phyloP scores from a whole-genome alignment of 2,329 filamentous ascomycete species.

The Chaetomiaceae sp. region DNA sequence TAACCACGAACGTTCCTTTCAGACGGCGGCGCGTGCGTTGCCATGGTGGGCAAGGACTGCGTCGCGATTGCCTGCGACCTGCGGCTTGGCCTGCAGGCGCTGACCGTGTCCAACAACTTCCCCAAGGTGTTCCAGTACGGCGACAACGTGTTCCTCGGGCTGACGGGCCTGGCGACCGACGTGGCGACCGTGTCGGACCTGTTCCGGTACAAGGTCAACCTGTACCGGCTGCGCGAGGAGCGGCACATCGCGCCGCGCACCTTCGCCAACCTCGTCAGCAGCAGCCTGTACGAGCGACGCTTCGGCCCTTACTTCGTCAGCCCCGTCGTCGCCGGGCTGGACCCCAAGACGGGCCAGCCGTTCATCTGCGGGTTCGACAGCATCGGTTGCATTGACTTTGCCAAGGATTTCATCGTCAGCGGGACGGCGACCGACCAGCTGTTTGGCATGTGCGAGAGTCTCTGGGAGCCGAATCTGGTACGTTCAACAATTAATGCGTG shows the following conservation, averaged over 20 bases:
- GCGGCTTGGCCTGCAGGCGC: conserved; percentile 88
- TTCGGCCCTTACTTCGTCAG: conserved; percentile 97
- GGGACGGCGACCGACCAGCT: conserved; percentile 95
- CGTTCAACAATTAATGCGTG: conserved; percentile 29
- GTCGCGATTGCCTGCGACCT: conserved; percentile 99
- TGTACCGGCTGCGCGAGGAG: conserved; percentile 98
- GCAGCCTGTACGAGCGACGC: conserved; percentile 84
- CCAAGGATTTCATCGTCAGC: conserved; percentile 98
- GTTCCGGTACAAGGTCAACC: conserved; percentile 99
- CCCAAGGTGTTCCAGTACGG: conserved; percentile 99
- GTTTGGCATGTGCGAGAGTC: conserved; percentile 95
- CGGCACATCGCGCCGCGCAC: conserved; percentile 90
- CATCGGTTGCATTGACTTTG: conserved; percentile 99
- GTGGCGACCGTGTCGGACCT: conserved; percentile 91
- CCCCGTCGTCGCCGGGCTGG: conserved; percentile 90
- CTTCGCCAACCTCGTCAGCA: conserved; percentile 91
- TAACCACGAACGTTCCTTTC: conserved; percentile 9
- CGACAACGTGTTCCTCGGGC: conserved; percentile 79
- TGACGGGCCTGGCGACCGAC: conserved; percentile 94
- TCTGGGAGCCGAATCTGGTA: conserved; percentile 97
- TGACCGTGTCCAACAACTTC: conserved; percentile 99
- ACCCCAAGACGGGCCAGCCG: conserved; percentile 86
- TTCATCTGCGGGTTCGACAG: conserved; percentile 99
- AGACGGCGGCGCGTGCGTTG: conserved; percentile 90
- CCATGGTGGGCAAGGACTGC: conserved; percentile 99